Evolutionary conservation across 2,329 filamentous ascomycete species (phyloP).

Genomic region (Colletotrichum noveboracense): DNA sequence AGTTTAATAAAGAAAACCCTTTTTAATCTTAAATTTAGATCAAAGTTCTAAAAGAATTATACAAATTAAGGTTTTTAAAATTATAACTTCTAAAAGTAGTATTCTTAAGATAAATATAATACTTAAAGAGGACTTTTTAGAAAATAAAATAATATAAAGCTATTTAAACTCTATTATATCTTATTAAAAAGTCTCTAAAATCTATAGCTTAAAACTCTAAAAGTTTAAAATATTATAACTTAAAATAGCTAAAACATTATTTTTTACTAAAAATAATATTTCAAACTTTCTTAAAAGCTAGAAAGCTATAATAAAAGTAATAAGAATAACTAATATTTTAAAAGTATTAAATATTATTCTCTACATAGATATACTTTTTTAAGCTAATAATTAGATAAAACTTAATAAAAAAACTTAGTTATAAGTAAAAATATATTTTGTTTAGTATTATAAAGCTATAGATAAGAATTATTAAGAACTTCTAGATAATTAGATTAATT

Average conservation of each 20-base stretch:
- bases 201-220: too few relatives aligned
- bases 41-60: too few relatives aligned
- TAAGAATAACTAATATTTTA: not conserved
- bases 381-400: not conserved
- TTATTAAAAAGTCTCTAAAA: too few relatives aligned
- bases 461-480: not conserved
- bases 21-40: too few relatives aligned
- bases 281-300: not conserved
- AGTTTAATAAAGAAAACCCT: too few relatives aligned
- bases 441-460: not conserved
- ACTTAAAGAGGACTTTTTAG: too few relatives aligned
- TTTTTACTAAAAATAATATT: not conserved
- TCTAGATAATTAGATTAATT: not conserved
- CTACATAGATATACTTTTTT: not conserved
- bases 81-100: too few relatives aligned
- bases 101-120: too few relatives aligned
- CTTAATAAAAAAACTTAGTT: not conserved
- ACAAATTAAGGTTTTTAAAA: too few relatives aligned
- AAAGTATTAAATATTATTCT: not conserved
- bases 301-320: fast-evolving
- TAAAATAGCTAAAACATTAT: not conserved
- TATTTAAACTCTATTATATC: too few relatives aligned
- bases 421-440: not conserved
- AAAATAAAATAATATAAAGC: too few relatives aligned
- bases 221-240: too few relatives aligned